Evolutionary conservation across 2,329 filamentous ascomycete species (phyloP).

Genomic region (Apiospora kogelbergensis): DNA sequence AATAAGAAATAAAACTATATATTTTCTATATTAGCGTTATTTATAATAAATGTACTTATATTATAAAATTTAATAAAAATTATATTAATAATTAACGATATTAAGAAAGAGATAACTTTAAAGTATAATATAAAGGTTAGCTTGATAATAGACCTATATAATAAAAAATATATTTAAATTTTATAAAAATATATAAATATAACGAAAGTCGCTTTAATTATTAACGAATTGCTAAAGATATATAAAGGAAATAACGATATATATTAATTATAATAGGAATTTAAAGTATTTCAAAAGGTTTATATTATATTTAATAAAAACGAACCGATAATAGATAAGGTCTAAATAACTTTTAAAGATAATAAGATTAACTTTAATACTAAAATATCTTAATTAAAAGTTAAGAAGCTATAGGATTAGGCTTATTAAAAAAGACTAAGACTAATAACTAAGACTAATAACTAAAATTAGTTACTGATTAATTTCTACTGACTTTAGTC

Average conservation of each 20-base stretch:
- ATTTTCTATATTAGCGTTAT: not conserved
- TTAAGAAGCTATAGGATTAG: not conserved
- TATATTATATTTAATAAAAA: not conserved
- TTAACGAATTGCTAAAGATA: not conserved
- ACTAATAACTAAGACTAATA: too few species aligned
- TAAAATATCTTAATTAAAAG: not conserved
- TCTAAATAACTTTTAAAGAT: not conserved
- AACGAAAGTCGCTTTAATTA: not conserved
- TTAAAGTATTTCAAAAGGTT: not conserved
- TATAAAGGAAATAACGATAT: not conserved
- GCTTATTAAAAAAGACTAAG: too few species aligned
- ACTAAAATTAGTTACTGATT: too few species aligned
- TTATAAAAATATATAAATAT: too few species aligned
- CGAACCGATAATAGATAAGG: not conserved
- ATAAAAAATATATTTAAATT: not conserved
- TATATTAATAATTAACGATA: not conserved
- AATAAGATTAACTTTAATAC: not conserved
- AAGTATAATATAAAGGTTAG: not conserved
- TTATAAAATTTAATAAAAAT: not conserved
- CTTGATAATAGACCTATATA: too few species aligned
- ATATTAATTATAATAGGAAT: not conserved
- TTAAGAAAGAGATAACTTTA: not conserved
- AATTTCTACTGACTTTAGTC: too few species aligned
- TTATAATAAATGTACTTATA: not conserved
- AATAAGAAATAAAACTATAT: not conserved